Conservation (phyloP, 1,284 basidiomycete genomes). For the Testicularia cyperi region DNA sequence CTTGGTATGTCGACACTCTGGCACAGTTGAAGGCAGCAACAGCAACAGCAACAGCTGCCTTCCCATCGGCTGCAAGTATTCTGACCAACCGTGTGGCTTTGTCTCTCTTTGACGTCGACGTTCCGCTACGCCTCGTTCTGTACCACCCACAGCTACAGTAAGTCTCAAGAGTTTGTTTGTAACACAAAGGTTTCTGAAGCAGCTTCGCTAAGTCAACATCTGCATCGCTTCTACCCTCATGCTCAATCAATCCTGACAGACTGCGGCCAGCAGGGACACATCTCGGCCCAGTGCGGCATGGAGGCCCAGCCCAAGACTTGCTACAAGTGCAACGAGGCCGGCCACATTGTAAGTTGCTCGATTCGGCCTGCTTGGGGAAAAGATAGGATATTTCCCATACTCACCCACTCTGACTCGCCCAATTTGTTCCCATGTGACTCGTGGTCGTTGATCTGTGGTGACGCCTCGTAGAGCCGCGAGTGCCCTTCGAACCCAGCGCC, state of each 20-base stretch:
- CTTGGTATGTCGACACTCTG: conserved; percentile 35
- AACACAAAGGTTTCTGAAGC: too few relatives aligned
- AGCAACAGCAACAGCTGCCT: too few relatives aligned
- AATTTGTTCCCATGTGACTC: too few relatives aligned
- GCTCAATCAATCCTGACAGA: conserved; percentile 24
- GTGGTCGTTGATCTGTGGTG: too few relatives aligned
- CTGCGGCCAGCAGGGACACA: conserved; percentile 55
- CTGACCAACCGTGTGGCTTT: neutral
- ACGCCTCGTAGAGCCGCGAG: conserved; percentile 40
- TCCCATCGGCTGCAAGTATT: too few relatives aligned
- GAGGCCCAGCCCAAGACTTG: conserved; percentile 56
- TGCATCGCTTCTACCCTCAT: conserved; percentile 1
- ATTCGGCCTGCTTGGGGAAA: neutral
- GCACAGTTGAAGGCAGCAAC: too few relatives aligned
- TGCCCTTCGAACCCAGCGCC: conserved; percentile 43
- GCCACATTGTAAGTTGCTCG: conserved; percentile 40
- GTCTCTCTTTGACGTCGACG: conserved; percentile 1
- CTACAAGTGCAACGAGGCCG: conserved; percentile 55
- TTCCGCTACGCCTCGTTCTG: too few relatives aligned
- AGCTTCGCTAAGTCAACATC: neutral
- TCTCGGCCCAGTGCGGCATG: conserved; percentile 51
- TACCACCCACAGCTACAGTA: conserved; percentile 31
- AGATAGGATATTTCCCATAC: too few relatives aligned
- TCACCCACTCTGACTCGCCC: too few relatives aligned
- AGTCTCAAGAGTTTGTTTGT: too few relatives aligned